Evolutionary conservation across 2,329 filamentous ascomycete genomes (phyloP), one percentile per base, ranked within the genome.

Genomic region (Bipolaris cookei): DNA sequence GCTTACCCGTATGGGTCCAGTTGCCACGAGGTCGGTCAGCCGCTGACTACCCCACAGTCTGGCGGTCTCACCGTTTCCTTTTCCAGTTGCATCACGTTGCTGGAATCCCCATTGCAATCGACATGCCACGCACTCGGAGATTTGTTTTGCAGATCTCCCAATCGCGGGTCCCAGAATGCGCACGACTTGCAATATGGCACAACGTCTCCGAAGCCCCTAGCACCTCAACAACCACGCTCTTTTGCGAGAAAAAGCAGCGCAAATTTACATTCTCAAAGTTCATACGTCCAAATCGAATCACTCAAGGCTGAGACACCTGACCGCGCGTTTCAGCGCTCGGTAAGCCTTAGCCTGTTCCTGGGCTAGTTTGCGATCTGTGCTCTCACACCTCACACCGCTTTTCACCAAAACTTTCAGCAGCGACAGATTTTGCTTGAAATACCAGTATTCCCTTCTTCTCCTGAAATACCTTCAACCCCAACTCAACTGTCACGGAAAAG

Each of bases 341-440:
- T 57, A 69, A 75, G 71, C 71, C 58, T 70, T 70, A 71, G 63
- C 61, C 59, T 64, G 59, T 59, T 67, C 56, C 53, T 45, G 59
- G 62, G 54, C 62, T 72, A 73, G 70, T 66, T 65, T 54, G 56
- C 56, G 65, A 69, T 70, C 71, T 63, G 71, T 70, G 71, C 70
- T 61, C 65, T 63, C 55, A 69, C 69, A 71, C 68, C 70, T 72
- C 71, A 73, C 70, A 75, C 72, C 71, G 71, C 72, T 73, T 72
- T 72, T 75, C 70, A 69, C 50, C 51, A 59, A 65, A 66, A 64
- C 62, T 69, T 69, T 67, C 30, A 54, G 58, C 64, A 55, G 58
- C 59, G 38, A 61, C 63, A 58, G 58, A 62, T 64, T 65, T 67
- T 62, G 54, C 65, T 68, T 66, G 64, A 70, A 67, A 62, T 63